Evolutionary conservation across 805 yeast genomes (phyloP).

Genomic region (Torulaspora delbrueckii): DNA sequence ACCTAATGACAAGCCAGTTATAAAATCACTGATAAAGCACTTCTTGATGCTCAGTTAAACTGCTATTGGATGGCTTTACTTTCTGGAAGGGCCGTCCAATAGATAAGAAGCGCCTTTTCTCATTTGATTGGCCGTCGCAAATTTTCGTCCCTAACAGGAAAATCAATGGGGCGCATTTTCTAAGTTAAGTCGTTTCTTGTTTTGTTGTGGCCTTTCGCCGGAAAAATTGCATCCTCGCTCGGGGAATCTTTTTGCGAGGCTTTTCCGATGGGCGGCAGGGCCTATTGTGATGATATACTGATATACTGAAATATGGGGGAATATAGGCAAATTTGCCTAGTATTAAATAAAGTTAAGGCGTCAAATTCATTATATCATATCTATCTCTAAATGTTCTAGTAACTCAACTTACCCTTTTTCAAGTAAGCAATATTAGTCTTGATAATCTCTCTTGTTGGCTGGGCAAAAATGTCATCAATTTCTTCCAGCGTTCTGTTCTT

Average conservation of each 20-base stretch:
- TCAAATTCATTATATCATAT: not conserved
- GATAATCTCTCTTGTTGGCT: constrained; percentile 39
- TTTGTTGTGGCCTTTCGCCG: not conserved
- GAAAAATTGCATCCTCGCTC: not conserved
- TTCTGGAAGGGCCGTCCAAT: not conserved
- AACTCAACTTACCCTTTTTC: constrained; percentile 11
- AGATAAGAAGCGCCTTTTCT: not conserved
- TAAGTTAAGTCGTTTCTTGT: not conserved
- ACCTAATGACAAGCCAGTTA: not conserved
- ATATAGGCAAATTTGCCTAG: too few species aligned
- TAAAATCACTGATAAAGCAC: not conserved
- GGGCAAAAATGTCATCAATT: constrained; percentile 42
- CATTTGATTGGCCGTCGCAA: not conserved
- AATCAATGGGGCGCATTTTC: not conserved
- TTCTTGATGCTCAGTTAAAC: constrained; percentile 1
- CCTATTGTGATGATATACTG: too few species aligned
- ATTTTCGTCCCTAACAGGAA: not conserved
- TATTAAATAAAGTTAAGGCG: not conserved
- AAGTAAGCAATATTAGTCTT: constrained; percentile 28
- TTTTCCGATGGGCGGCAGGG: too few species aligned
- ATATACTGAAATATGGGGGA: too few species aligned
- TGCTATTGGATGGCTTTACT: not conserved
- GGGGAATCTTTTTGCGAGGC: not conserved
- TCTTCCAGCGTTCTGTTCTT: constrained; percentile 69
- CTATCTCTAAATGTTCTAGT: not conserved